Evolutionary conservation across 345 rosid genomes (phyloP), one percentile per base, ranked within the genome.

Genomic region (Orychophragmus violaceus): DNA sequence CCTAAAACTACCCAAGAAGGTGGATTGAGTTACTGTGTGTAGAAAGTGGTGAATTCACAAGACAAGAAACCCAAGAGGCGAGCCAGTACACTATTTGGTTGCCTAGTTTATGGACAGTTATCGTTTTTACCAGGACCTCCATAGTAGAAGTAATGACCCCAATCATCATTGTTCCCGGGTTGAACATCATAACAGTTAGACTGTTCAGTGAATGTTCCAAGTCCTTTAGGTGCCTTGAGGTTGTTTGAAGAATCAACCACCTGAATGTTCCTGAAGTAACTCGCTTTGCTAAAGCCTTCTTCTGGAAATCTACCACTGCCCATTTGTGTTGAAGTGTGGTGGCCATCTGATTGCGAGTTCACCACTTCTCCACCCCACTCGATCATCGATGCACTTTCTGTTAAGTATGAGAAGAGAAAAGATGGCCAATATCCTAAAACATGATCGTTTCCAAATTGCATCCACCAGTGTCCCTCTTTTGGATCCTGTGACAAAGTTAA

Each of bases 81-180:
- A 70, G 29, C 23, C 64, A 55, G 19, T 70, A 33, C 30, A 48
- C 58, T 46, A 61, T 35, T 41, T 29, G 27, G 48, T 21, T 41
- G 8, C 25, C 58, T 44, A 65, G 21, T 41, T 61, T 82, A 92
- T 24, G 79, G 81, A 77, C 99, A 94, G 42, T 88, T 90, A 22
- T 83, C 71, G 76, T 85, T 94, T 76, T 75, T 90, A 65, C 99
- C 99, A 36, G 99, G 99, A 44, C 99, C 99, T 48, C 99, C 99
- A 64, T 87, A 94, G 72, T 94, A 94, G 58, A 94, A 90, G 89
- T 79, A 90, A 81, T 90, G 99, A 25, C 99, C 99, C 97, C 99
- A 94, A 72, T 90, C 97, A 19, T 90, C 96, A 60, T 90, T 94
- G 64, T 70, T 83, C 42, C 97, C 99, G 0, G 82, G 89, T 71